Conservation (phyloP, 441 rosid species). For the Erodium texanum region DNA sequence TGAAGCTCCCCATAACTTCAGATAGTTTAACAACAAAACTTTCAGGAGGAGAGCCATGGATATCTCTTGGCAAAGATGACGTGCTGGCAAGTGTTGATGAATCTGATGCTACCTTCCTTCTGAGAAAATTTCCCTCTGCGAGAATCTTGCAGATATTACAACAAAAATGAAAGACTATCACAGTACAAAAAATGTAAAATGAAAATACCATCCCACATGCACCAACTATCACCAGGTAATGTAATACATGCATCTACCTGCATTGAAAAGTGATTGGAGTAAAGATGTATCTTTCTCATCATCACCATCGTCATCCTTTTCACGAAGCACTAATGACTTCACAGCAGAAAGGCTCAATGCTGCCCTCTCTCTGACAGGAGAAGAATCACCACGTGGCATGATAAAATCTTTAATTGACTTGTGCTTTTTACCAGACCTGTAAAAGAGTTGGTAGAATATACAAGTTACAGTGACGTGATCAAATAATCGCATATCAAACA, state of each 20-base stretch:
- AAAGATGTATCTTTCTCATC: constrained; percentile 37
- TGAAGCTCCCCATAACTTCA: constrained; percentile 87
- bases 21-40: constrained; percentile 73
- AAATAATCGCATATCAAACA: background rate
- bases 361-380: constrained; percentile 75
- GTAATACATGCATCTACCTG: constrained; percentile 44
- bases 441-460: background rate
- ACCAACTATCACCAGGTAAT: background rate
- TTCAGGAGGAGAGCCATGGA: constrained; percentile 78
- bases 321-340: constrained; percentile 84
- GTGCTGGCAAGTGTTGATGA: constrained; percentile 31
- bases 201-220: constrained; percentile 4
- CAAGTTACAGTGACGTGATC: background rate
- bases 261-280: constrained; percentile 45
- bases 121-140: constrained; percentile 77
- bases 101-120: constrained; percentile 48
- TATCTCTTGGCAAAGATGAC: constrained; percentile 54
- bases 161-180: constrained; percentile 47
- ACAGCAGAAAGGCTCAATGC: constrained; percentile 81
- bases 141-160: constrained; percentile 63
- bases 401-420: constrained; percentile 75
- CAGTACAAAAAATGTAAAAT: constrained; percentile 22
- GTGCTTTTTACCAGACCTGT: constrained; percentile 60
- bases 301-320: constrained; percentile 75
- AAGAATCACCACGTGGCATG: constrained; percentile 61